Percentiles rank a stretch among this genome's conserved stretches.
Conservation (phyloP, 495 filamentous ascomycete species). For the Talaromyces stipitatus region DNA sequence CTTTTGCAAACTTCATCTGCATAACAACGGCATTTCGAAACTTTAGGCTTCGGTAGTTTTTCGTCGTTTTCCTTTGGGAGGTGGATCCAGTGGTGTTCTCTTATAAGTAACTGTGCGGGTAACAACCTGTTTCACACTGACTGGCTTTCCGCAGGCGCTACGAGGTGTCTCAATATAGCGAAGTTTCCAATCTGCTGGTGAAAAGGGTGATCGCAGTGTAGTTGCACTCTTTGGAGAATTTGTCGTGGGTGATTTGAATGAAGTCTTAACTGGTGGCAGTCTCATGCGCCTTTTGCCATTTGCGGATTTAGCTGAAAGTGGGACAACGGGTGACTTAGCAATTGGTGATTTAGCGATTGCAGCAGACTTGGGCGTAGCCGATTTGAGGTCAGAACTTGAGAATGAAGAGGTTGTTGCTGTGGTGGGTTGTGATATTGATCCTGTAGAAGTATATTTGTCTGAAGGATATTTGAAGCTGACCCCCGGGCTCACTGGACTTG, state of each 20-base stretch:
- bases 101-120: constrained; percentile 43
- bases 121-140: constrained; percentile 42
- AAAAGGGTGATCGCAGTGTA: constrained; percentile 27
- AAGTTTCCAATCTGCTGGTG: constrained; percentile 30
- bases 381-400: no score
- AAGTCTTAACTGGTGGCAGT: no score
- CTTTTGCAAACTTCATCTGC: no score
- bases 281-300: no score
- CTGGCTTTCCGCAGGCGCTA: constrained; percentile 21
- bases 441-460: constrained; percentile 23
- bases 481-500: constrained; percentile 29
- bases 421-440: constrained; percentile 30
- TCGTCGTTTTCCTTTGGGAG: constrained; percentile 36
- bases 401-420: constrained; percentile 31
- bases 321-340: no score
- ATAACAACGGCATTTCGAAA: no score
- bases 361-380: no score
- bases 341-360: no score
- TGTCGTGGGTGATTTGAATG: constrained; percentile 16
- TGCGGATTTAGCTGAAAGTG: no score
- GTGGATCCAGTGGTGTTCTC: constrained; percentile 29
- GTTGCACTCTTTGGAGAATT: constrained; percentile 25
- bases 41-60: constrained; percentile 11
- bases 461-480: constrained; percentile 21
- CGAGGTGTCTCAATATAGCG: constrained; percentile 28